phyloP scores from a whole-genome alignment of 2,329 filamentous ascomycete species.

The Akanthomyces uredinophilus region DNA sequence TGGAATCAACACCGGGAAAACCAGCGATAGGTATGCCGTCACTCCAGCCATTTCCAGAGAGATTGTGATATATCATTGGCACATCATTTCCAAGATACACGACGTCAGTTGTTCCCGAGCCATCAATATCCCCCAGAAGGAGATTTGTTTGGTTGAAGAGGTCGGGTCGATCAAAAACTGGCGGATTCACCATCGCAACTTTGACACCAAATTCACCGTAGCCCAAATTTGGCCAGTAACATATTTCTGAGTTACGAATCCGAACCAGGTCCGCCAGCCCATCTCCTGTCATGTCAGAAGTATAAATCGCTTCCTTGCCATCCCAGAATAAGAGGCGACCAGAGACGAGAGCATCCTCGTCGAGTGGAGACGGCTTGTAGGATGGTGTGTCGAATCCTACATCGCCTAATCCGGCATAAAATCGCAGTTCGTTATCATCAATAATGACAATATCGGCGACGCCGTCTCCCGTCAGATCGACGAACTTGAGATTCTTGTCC shows the following conservation, averaged over 20 bases:
- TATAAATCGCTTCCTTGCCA: slow-evolving; percentile 14
- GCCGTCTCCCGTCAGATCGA: slow-evolving; percentile 18
- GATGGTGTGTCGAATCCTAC: slow-evolving; percentile 2
- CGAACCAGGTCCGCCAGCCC: slow-evolving; percentile 23
- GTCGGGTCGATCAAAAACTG: slow-evolving; percentile 19
- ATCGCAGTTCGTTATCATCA: slow-evolving; percentile 12
- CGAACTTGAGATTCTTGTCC: slow-evolving; percentile 5
- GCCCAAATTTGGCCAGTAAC: slow-evolving; percentile 33
- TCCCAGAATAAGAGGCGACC: slow-evolving; percentile 16
- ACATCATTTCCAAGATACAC: slow-evolving; percentile 20
- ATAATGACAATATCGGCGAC: slow-evolving; percentile 20
- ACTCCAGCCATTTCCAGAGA: slow-evolving; percentile 19
- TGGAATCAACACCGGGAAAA: slow-evolving; percentile 14
- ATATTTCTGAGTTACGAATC: slow-evolving; percentile 23
- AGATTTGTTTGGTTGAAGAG: slow-evolving; percentile 18
- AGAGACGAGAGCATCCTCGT: not conserved
- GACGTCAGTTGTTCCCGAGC: slow-evolving; percentile 24
- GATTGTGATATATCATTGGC: slow-evolving; percentile 21
- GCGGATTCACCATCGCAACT: slow-evolving; percentile 26
- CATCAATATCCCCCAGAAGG: slow-evolving; percentile 21
- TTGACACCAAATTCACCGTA: slow-evolving; percentile 27
- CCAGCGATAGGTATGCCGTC: not conserved
- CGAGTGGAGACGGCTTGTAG: not conserved
- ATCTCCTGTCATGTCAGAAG: slow-evolving; percentile 25
- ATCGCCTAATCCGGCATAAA: slow-evolving; percentile 16